Evolutionary conservation across 1,284 basidiomycete genomes (phyloP).

Genomic region (Sphaerobolus stellatus): DNA sequence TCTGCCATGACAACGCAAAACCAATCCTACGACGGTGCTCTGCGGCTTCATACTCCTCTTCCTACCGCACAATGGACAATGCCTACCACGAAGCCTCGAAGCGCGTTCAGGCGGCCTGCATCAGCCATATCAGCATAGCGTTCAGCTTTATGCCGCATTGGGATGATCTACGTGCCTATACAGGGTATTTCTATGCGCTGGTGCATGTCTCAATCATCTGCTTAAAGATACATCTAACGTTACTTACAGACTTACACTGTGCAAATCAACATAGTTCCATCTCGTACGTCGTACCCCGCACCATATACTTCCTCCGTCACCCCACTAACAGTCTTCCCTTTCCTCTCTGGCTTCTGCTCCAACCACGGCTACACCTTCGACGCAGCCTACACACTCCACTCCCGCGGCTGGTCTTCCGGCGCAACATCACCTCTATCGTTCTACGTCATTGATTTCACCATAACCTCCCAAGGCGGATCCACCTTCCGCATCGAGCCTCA

Average conservation of each 20-base stretch:
- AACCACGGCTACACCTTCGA: constrained; percentile 50
- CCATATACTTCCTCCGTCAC: no score
- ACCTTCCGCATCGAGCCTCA: constrained; percentile 45
- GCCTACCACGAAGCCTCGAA: constrained; percentile 43
- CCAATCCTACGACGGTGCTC: constrained; percentile 49
- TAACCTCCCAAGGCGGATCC: constrained; percentile 38
- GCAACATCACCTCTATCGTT: constrained; percentile 46
- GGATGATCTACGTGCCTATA: constrained; percentile 48
- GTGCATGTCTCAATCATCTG: background rate
- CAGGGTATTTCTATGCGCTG: constrained; percentile 54
- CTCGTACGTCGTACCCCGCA: no score
- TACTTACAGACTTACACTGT: constrained; percentile 53
- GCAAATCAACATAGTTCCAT: constrained; percentile 58
- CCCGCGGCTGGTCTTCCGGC: constrained; percentile 40
- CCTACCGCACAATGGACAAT: constrained; percentile 48
- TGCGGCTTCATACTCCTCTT: constrained; percentile 40
- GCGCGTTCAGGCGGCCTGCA: constrained; percentile 47
- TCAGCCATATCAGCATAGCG: constrained; percentile 53
- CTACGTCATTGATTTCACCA: constrained; percentile 43
- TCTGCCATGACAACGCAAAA: constrained; percentile 40
- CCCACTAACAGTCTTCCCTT: constrained; percentile 53
- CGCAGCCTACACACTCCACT: constrained; percentile 41
- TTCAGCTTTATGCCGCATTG: constrained; percentile 60
- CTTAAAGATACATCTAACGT: background rate
- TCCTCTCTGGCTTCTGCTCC: constrained; percentile 49